Conservation (phyloP, 331 rosid genomes). For the Malus hybrid region DNA sequence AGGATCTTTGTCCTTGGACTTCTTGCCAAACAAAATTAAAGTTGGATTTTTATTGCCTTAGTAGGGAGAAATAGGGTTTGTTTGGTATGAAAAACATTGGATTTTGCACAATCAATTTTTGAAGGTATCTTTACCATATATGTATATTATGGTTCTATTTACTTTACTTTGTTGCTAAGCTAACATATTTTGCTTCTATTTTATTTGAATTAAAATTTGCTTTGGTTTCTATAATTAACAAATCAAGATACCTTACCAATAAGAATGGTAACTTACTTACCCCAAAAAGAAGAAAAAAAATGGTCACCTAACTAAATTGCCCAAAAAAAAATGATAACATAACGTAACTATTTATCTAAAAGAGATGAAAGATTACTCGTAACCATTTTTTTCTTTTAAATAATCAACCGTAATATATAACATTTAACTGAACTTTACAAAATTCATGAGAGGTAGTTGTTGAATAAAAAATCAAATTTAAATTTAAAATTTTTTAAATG, state of each 20-base stretch:
- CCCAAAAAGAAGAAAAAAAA: not conserved
- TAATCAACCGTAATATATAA: too few relatives aligned
- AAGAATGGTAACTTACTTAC: not conserved
- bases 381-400: too few relatives aligned
- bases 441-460: too few relatives aligned
- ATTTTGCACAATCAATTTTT: not conserved
- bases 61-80: not conserved
- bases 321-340: not conserved
- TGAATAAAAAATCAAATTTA: too few relatives aligned
- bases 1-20: not conserved
- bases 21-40: not conserved
- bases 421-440: too few relatives aligned
- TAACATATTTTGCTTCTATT: not conserved
- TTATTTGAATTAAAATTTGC: not conserved
- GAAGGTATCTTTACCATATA: not conserved
- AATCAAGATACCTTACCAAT: not conserved
- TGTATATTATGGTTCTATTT: not conserved
- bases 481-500: too few relatives aligned
- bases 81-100: not conserved
- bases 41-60: not conserved
- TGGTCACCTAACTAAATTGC: not conserved
- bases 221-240: not conserved
- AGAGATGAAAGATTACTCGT: too few relatives aligned
- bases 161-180: not conserved
- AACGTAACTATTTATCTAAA: too few relatives aligned